Base-by-base conservation (phyloP, 106 monocot species). In the Acorus gramineus region DNA sequence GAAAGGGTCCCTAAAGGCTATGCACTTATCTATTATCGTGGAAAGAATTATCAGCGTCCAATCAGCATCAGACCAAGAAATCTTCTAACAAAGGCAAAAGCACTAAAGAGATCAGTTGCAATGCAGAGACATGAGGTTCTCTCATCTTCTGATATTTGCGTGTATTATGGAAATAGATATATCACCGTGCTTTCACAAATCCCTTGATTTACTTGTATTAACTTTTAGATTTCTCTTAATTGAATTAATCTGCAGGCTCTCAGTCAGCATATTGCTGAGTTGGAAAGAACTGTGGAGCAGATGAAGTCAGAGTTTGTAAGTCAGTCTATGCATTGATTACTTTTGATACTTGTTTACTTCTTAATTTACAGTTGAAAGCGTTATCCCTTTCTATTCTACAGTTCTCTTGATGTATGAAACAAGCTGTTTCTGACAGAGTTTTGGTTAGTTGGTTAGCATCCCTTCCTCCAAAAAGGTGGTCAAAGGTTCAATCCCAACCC, bases 71-170 rank as follows among this genome's bases (percentile, higher is more conserved):
- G 98, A 74, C 98, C 98, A 28, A 91, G 88, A 69, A 98, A 98
- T 78, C 81, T 98, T 55, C 63, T 98, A 60, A 98, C 92, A 49
- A 98, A 98, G 64, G 91, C 91, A 1, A 98, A 98, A 74, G 91
- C 98, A 55, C 69, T 98, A 63, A 88, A 98, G 55, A 87, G 98
- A 50, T 80, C 91, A n/a, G 78, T 98, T 62, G 91, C 85, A 70
- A 92, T 98, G 78, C 98, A 98, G 60, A 85, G 98, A 3, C 98
- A 98, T 69, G 98, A 98, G 98, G 98, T 98, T 85, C 56, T 69
- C 66, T 63, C 14, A 6, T 68, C 56, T 70, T 57, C 28, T n/a
- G n/a, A n/a, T n/a, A 28, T 28, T 28, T 28, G 28, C 28, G 1
- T 28, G 28, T 28, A 1, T 28, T 28, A 28, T 28, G 28, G 28